These are phyloP conservation scores for Eucalyptus pauciflora DNA, from an alignment of 345 rosid genomes.

Conservation along the genomic window DNA sequence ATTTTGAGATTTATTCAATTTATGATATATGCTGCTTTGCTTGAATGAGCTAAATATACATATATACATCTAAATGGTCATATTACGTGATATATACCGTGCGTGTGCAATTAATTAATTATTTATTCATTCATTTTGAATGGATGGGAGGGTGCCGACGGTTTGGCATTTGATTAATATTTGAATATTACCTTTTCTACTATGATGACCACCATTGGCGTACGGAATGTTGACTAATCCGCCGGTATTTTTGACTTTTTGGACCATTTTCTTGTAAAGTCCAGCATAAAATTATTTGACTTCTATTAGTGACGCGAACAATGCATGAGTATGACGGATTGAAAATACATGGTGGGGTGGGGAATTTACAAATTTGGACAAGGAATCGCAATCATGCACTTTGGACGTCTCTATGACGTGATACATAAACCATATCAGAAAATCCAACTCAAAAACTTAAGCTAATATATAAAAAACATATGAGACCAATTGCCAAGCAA, in stretches of 20 bases:
- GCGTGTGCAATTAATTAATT: neutral
- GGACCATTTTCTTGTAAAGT: neutral
- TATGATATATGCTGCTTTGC: neutral
- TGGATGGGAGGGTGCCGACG: neutral
- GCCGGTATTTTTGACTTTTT: neutral
- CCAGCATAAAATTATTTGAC: neutral
- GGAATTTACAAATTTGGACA: neutral
- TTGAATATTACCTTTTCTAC: neutral
- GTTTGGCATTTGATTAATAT: neutral
- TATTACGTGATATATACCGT: neutral
- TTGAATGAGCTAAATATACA: neutral
- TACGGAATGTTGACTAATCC: neutral
- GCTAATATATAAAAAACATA: neutral
- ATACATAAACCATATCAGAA: neutral
- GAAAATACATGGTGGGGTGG: neutral
- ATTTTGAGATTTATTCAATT: neutral
- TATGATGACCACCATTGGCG: neutral
- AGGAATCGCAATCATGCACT: neutral
- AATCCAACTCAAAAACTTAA: neutral
- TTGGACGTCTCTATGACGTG: neutral
- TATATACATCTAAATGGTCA: neutral
- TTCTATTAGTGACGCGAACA: neutral
- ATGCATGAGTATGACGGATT: neutral
- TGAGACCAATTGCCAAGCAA: neutral
- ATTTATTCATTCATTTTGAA: neutral